Percentiles rank a stretch among this genome's conserved stretches.
Conservation (phyloP, 2,329 filamentous ascomycete genomes). For the Ceratocystis eucalypticola region DNA sequence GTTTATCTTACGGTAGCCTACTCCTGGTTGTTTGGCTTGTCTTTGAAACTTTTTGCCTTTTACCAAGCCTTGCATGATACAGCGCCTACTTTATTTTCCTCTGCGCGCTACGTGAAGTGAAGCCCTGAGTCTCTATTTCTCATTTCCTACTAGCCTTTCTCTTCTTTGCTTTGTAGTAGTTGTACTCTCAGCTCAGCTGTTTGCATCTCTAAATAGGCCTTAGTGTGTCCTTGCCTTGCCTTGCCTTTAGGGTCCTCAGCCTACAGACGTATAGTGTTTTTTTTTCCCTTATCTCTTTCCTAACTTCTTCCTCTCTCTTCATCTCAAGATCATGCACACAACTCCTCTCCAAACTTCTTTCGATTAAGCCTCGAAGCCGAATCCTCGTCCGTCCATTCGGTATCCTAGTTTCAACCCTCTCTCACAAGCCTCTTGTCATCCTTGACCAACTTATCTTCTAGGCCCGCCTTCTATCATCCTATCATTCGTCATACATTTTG, state of each 20-base stretch:
- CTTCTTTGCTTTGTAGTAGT: not conserved
- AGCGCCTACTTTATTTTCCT: too few relatives aligned
- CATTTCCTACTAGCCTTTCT: not conserved
- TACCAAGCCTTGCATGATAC: too few relatives aligned
- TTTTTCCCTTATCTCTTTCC: not conserved
- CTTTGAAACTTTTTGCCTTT: not conserved
- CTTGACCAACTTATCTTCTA: conserved; percentile 1
- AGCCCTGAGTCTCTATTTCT: too few relatives aligned
- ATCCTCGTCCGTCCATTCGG: not conserved
- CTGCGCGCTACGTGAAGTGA: too few relatives aligned
- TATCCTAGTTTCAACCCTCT: not conserved
- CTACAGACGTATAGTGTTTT: not conserved
- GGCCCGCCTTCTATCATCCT: not conserved
- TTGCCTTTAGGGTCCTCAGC: not conserved
- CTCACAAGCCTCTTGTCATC: not conserved
- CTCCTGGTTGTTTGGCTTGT: not conserved
- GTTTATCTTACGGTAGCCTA: too few relatives aligned
- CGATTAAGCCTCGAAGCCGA: not conserved
- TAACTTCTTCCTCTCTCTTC: not conserved
- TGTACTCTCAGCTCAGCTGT: not conserved
- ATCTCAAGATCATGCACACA: not conserved
- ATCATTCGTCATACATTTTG: not conserved
- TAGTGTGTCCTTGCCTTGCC: not conserved
- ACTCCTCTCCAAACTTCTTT: not conserved
- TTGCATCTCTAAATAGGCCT: not conserved